A percentile compares a stretch with the other conserved stretches of the same genome.
Evolutionary conservation across 2,329 filamentous ascomycete species (phyloP).

Genomic region (Aspergillus hiratsukae): DNA sequence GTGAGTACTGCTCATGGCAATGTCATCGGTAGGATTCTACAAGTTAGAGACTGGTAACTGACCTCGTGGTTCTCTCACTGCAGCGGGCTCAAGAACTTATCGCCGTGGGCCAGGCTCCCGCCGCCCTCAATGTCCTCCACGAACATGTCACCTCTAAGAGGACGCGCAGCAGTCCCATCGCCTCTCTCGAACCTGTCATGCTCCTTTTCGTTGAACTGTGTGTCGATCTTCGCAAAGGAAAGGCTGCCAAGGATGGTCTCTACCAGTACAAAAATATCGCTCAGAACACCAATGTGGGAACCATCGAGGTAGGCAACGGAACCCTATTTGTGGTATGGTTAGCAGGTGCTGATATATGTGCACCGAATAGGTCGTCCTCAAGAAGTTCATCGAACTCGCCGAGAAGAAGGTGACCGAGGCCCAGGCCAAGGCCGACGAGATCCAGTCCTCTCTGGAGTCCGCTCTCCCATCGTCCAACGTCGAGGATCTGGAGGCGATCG

Average conservation of each 20-base stretch:
- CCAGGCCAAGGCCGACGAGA: constrained; percentile 91
- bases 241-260: constrained; percentile 95
- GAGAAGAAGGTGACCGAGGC: constrained; percentile 94
- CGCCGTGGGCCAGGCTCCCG: constrained; percentile 87
- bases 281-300: constrained; percentile 97
- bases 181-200: constrained; percentile 96
- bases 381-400: constrained; percentile 96
- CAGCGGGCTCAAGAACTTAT: constrained; percentile 95
- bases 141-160: constrained; percentile 99
- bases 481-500: constrained; percentile 92
- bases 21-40: neutral
- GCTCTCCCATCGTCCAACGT: constrained; percentile 68
- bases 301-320: constrained; percentile 69
- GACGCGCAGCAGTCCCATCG: constrained; percentile 94
- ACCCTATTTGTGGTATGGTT: constrained; percentile 3
- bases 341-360: constrained; percentile 5
- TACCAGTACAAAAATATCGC: constrained; percentile 99
- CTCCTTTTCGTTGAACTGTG: constrained; percentile 93
- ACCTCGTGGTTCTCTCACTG: constrained; percentile 17
- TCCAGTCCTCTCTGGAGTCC: constrained; percentile 81
- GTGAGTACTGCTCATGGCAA: constrained; percentile 34
- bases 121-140: constrained; percentile 90
- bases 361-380: constrained; percentile 69
- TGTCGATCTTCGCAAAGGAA: constrained; percentile 96
- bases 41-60: neutral